Percentiles rank a stretch among this genome's conserved stretches.
phyloP scores from a whole-genome alignment of 495 filamentous ascomycete species.

The Aspergillus bridgeri region DNA sequence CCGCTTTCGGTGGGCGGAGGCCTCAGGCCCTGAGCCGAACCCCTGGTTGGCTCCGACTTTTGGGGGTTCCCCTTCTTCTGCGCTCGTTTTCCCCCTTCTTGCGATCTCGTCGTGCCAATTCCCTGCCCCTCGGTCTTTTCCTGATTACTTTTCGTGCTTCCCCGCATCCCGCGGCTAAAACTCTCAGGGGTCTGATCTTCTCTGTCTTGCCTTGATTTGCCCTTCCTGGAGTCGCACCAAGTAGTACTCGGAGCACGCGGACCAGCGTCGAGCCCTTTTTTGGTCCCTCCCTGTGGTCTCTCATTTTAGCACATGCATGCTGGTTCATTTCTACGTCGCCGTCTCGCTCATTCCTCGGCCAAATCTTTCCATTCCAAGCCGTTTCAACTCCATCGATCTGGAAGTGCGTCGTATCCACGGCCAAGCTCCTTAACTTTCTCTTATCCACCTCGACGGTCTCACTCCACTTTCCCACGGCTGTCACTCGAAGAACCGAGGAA shows the following conservation, averaged over 20 bases:
- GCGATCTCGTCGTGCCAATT: neutral
- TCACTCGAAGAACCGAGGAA: conserved; percentile 30
- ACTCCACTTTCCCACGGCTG: conserved; percentile 26
- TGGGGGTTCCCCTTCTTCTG: neutral
- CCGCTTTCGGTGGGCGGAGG: conserved; percentile 8
- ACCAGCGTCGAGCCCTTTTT: neutral
- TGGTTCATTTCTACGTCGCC: conserved; percentile 28
- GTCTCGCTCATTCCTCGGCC: conserved; percentile 34
- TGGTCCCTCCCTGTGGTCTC: conserved; percentile 8
- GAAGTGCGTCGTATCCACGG: conserved; percentile 17
- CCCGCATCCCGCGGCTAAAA: conserved; percentile 9
- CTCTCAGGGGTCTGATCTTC: conserved; percentile 14
- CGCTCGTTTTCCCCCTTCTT: conserved; percentile 1
- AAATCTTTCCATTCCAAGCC: conserved; percentile 22
- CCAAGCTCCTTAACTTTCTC: conserved; percentile 19
- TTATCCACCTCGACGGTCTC: conserved; percentile 21
- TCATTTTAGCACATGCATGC: conserved; percentile 37
- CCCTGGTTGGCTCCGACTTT: neutral
- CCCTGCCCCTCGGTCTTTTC: conserved; percentile 10
- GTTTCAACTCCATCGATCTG: conserved; percentile 8
- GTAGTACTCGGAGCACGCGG: neutral
- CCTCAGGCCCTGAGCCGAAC: neutral
- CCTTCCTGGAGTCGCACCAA: neutral
- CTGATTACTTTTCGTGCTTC: conserved; percentile 9
- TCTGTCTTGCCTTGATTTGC: neutral